Evolutionary conservation across 345 rosid genomes (phyloP).

Genomic region (Turnera subulata): DNA sequence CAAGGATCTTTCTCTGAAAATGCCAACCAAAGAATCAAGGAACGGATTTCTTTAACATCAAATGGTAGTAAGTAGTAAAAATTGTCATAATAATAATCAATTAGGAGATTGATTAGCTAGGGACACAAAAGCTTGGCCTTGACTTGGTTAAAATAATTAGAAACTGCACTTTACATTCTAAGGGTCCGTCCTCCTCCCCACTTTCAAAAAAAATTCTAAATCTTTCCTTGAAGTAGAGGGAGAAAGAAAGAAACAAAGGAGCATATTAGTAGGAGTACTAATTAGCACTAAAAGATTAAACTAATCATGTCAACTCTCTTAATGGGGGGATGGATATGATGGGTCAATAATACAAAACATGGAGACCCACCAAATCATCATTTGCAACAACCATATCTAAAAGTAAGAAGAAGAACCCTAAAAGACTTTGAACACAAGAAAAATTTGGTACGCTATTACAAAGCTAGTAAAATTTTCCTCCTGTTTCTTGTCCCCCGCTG

Average conservation of each 20-base stretch:
- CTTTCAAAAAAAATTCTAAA: neutral
- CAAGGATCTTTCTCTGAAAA: neutral
- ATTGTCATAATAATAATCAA: too few species aligned
- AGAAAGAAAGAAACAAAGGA: neutral
- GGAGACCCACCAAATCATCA: conserved; percentile 47
- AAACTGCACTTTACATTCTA: conserved; percentile 10
- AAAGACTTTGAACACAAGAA: conserved; percentile 14
- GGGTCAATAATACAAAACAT: conserved; percentile 47
- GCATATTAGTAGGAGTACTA: conserved; percentile 1
- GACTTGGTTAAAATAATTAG: neutral
- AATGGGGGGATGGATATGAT: conserved; percentile 8
- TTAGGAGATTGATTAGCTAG: neutral
- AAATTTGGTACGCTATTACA: conserved; percentile 9
- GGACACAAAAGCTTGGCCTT: neutral
- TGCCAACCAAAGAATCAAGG: neutral
- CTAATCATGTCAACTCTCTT: conserved; percentile 17
- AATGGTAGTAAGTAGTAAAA: too few species aligned
- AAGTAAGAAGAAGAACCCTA: conserved; percentile 7
- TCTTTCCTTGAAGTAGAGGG: neutral
- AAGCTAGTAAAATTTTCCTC: too few species aligned
- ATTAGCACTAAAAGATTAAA: conserved; percentile 15
- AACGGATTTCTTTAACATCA: too few species aligned
- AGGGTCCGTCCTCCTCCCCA: neutral
- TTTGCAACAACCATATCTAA: conserved; percentile 38
- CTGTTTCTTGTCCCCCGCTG: neutral